phyloP scores from a whole-genome alignment of 345 rosid species.

The Gossypium arboreum region DNA sequence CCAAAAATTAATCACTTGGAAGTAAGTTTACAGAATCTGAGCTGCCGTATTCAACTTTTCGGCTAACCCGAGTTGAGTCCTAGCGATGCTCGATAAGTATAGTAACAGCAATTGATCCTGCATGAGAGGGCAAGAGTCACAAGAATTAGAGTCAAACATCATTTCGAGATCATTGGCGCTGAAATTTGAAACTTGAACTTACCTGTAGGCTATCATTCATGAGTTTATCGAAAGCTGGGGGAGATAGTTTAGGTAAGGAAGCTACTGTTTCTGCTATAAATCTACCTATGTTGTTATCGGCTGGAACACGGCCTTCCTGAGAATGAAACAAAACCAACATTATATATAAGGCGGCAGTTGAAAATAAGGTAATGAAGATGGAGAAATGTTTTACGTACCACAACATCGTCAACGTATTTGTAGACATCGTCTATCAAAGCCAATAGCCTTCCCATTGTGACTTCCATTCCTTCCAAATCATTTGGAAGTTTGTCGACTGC shows the following conservation, averaged over 20 bases:
- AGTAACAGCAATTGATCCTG: slow-evolving; percentile 84
- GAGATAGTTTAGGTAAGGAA: slow-evolving; percentile 70
- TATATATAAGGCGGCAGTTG: slow-evolving; percentile 7
- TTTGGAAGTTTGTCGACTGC: slow-evolving; percentile 76
- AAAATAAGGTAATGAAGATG: not conserved
- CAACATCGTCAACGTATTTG: slow-evolving; percentile 80
- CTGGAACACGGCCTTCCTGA: slow-evolving; percentile 67
- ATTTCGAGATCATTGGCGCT: not conserved
- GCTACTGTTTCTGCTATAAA: slow-evolving; percentile 61
- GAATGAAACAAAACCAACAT: not conserved
- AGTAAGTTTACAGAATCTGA: slow-evolving; percentile 46
- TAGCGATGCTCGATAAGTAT: slow-evolving; percentile 81
- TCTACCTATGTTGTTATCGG: slow-evolving; percentile 78
- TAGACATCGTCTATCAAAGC: slow-evolving; percentile 64
- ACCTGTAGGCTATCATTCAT: slow-evolving; percentile 91
- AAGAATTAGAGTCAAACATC: not conserved
- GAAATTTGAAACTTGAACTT: slow-evolving; percentile 7
- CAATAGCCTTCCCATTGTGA: slow-evolving; percentile 66
- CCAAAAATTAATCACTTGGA: not conserved
- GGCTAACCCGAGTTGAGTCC: slow-evolving; percentile 88
- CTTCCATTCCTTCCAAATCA: slow-evolving; percentile 98
- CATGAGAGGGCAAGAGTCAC: slow-evolving; percentile 1
- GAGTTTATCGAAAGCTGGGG: slow-evolving; percentile 74
- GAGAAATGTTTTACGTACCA: slow-evolving; percentile 42
- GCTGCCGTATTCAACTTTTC: slow-evolving; percentile 94